Evolutionary conservation across 2,329 filamentous ascomycete species (phyloP).

Genomic region (Corinectria fuckeliana): DNA sequence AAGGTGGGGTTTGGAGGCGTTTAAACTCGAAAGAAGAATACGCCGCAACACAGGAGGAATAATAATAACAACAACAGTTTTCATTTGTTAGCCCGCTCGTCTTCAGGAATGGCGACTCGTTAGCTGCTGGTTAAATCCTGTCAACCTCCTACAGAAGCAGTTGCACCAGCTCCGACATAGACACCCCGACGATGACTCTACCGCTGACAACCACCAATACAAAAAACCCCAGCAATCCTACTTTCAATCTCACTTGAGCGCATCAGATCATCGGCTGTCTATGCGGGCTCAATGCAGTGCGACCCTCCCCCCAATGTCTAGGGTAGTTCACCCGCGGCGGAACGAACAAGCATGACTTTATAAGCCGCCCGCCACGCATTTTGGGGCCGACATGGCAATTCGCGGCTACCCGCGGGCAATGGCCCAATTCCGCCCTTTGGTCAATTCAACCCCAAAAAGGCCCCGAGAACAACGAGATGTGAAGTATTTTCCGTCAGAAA

Average conservation of each 20-base stretch:
- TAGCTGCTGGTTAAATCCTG: no score
- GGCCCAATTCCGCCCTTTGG: slow-evolving; percentile 28
- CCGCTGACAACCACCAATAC: neutral
- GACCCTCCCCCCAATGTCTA: neutral
- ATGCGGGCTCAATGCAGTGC: neutral
- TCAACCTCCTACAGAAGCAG: no score
- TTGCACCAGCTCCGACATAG: neutral
- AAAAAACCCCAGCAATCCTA: neutral
- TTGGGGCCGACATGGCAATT: slow-evolving; percentile 29
- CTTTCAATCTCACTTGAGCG: neutral
- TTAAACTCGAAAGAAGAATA: neutral
- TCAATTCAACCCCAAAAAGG: neutral
- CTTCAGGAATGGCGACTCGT: no score
- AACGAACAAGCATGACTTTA: slow-evolving; percentile 3
- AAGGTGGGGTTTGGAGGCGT: neutral
- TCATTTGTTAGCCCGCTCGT: no score
- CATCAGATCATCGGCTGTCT: neutral
- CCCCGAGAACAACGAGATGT: neutral
- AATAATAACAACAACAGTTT: no score
- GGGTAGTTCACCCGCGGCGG: neutral
- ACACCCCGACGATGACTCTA: neutral
- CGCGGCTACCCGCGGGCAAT: slow-evolving; percentile 33
- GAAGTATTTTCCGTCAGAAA: neutral
- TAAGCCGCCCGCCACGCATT: slow-evolving; percentile 21
- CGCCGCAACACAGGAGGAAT: neutral